A percentile compares a stretch with the other conserved stretches of the same genome.
phyloP scores from a whole-genome alignment of 805 yeast genomes.

The Spathaspora boniae region DNA sequence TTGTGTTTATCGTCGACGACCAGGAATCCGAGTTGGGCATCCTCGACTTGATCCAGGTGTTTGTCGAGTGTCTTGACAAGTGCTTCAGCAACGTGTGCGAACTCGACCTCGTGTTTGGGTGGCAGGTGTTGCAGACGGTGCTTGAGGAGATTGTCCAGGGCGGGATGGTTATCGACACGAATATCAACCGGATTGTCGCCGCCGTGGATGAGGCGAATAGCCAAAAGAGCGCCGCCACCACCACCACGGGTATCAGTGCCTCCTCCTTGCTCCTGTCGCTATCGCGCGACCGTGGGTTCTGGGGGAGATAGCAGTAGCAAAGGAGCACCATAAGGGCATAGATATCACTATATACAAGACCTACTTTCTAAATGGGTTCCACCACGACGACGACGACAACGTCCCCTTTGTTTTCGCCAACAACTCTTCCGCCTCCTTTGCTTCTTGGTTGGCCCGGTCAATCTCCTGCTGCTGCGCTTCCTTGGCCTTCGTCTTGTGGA shows the following conservation, averaged over 20 bases:
- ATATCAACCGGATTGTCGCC: conserved; percentile 72
- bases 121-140: conserved; percentile 94
- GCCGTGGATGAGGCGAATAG: conserved; percentile 74
- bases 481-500: conserved; percentile 47
- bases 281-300: conserved; percentile 27
- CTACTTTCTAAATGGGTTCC: not conserved
- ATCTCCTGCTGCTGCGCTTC: conserved; percentile 33
- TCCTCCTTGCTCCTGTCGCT: conserved; percentile 22
- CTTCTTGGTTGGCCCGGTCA: conserved; percentile 27
- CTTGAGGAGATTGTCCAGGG: conserved; percentile 92
- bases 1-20: conserved; percentile 92
- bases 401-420: conserved; percentile 20
- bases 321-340: not conserved
- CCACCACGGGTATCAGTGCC: conserved; percentile 12
- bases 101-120: conserved; percentile 93
- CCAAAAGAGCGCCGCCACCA: conserved; percentile 34
- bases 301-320: conserved; percentile 16
- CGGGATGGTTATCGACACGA: conserved; percentile 96
- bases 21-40: conserved; percentile 95
- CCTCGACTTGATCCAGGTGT: conserved; percentile 89
- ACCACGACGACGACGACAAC: conserved; percentile 15
- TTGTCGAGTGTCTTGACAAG: conserved; percentile 89
- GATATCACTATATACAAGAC: conserved; percentile 5
- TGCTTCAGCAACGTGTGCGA: conserved; percentile 96
- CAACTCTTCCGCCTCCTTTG: conserved; percentile 24